Evolutionary conservation across 2,329 filamentous ascomycete genomes (phyloP).

Genomic region (Parascedosporium putredinis): DNA sequence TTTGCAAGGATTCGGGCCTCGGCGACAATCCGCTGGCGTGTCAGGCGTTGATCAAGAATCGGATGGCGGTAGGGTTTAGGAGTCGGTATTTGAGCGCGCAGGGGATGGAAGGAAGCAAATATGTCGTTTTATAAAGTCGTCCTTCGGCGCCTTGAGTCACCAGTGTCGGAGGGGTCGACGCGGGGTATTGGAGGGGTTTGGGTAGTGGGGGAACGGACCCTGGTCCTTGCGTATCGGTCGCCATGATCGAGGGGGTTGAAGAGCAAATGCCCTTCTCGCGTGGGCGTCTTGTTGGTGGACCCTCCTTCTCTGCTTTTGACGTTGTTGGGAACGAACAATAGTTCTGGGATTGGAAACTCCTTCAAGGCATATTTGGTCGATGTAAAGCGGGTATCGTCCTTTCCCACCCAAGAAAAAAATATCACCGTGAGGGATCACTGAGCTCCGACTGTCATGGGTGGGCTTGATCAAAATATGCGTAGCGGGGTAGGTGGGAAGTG

Average conservation of each 20-base stretch:
- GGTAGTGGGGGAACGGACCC: constrained; percentile 42
- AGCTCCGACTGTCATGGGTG: too few species aligned
- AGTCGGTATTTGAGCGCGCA: constrained; percentile 88
- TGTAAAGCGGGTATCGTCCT: too few species aligned
- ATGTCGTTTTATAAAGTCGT: constrained; percentile 79
- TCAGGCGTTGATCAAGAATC: constrained; percentile 76
- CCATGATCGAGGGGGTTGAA: too few species aligned
- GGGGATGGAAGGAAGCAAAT: constrained; percentile 55
- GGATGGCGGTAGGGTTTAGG: constrained; percentile 88
- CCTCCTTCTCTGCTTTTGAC: too few species aligned
- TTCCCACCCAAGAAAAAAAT: too few species aligned
- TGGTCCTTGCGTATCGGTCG: not conserved
- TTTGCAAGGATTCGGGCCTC: constrained; percentile 79
- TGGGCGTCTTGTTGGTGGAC: too few species aligned
- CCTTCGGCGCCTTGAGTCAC: constrained; percentile 94
- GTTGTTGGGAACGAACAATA: too few species aligned
- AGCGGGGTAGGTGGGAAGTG: too few species aligned
- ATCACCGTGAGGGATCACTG: not conserved
- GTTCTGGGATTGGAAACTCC: too few species aligned
- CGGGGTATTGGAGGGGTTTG: constrained; percentile 51
- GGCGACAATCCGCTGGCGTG: constrained; percentile 73
- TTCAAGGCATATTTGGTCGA: too few species aligned
- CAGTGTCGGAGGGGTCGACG: constrained; percentile 51
- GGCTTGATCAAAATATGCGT: too few species aligned
- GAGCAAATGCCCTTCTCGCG: too few species aligned